Conservation (phyloP, 2,329 filamentous ascomycete species). For the Tolypocladium capitatum region DNA sequence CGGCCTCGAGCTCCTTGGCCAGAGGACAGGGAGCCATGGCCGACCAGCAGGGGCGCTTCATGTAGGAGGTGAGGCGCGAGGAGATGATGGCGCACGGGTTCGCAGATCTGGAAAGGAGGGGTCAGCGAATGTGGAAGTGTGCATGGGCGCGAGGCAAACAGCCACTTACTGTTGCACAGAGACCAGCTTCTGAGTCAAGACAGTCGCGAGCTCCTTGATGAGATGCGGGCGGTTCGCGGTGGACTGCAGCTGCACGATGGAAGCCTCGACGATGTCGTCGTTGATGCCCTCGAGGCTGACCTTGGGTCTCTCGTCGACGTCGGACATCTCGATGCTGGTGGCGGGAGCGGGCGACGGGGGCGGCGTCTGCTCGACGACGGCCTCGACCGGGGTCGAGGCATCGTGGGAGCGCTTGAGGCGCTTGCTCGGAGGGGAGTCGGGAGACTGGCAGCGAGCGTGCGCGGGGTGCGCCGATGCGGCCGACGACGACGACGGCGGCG, state of each 20-base stretch:
- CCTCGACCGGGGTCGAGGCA: slow-evolving; percentile 39
- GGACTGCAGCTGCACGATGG: slow-evolving; percentile 76
- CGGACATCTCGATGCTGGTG: slow-evolving; percentile 14
- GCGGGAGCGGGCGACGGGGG: slow-evolving; percentile 24
- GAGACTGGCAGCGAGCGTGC: slow-evolving; percentile 15
- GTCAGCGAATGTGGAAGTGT: slow-evolving; percentile 10
- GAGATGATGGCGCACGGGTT: slow-evolving; percentile 94
- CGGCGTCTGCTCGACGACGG: slow-evolving; percentile 70
- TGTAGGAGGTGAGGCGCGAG: slow-evolving; percentile 75
- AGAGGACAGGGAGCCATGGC: slow-evolving; percentile 70
- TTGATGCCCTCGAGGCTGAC: slow-evolving; percentile 69
- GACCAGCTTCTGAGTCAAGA: slow-evolving; percentile 62
- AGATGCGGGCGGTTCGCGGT: slow-evolving; percentile 87
- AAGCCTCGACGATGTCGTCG: slow-evolving; percentile 88
- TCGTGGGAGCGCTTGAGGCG: slow-evolving; percentile 69
- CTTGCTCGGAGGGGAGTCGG: slow-evolving; percentile 38
- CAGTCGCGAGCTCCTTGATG: slow-evolving; percentile 79
- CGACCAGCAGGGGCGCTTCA: slow-evolving; percentile 76
- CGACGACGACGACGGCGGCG: slow-evolving; percentile 15
- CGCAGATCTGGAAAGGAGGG: slow-evolving; percentile 55
- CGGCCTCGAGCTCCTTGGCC: slow-evolving; percentile 82
- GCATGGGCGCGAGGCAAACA: slow-evolving; percentile 6
- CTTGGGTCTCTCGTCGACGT: slow-evolving; percentile 12
- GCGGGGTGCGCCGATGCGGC: slow-evolving; percentile 10
- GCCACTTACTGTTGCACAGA: slow-evolving; percentile 79